These are phyloP conservation scores for Arthrobotrys sphaeroides DNA, from an alignment of 2,329 filamentous ascomycete genomes.

Conservation along the genomic window DNA sequence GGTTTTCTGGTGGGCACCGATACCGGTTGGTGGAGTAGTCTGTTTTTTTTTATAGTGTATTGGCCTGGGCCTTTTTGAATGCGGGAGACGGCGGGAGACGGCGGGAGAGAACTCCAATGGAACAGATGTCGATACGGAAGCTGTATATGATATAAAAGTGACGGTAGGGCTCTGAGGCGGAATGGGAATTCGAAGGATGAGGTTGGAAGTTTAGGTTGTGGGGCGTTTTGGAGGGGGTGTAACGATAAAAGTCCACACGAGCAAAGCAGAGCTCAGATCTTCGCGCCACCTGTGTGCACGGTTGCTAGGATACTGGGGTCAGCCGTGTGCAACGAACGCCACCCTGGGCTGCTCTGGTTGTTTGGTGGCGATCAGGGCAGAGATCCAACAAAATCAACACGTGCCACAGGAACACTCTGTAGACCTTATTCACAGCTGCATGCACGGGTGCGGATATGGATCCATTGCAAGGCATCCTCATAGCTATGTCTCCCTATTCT, in stretches of 20 bases:
- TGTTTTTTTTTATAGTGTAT: neutral
- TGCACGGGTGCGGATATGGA: too few relatives aligned
- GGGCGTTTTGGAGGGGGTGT: conserved; percentile 7
- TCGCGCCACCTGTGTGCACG: conserved; percentile 7
- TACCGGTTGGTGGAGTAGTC: neutral
- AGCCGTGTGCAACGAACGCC: neutral
- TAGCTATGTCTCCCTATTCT: too few relatives aligned
- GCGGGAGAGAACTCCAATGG: neutral
- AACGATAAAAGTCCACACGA: conserved; percentile 29
- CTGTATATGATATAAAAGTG: too few relatives aligned
- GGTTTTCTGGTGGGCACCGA: too few relatives aligned
- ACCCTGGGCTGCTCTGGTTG: neutral
- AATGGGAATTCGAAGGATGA: neutral
- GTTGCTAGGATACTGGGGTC: neutral
- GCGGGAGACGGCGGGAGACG: neutral
- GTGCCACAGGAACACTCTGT: too few relatives aligned
- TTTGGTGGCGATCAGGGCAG: neutral
- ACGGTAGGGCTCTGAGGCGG: neutral
- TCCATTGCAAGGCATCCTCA: too few relatives aligned
- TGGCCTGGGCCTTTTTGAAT: neutral
- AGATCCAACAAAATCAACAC: conserved; percentile 7
- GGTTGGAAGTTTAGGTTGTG: neutral
- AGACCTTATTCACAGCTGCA: too few relatives aligned
- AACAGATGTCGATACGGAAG: too few relatives aligned
- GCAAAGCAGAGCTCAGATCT: conserved; percentile 21